Percentiles rank a stretch among this genome's conserved stretches.
phyloP scores from a whole-genome alignment of 106 monocot species.

The Dioscorea zingiberensis region DNA sequence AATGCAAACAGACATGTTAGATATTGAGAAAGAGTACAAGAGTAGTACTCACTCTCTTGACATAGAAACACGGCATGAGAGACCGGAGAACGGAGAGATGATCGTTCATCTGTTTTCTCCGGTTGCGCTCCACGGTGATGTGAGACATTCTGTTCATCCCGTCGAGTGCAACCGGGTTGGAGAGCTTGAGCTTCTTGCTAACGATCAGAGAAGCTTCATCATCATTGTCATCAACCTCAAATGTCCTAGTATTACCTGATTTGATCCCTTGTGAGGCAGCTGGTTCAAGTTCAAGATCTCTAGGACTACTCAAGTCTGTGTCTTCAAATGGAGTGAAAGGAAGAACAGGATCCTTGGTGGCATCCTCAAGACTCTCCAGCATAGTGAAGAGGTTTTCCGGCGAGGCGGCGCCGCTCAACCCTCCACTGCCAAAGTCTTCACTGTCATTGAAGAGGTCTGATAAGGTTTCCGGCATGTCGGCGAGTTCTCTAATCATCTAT shows the following conservation, averaged over 20 bases:
- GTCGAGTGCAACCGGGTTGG: not conserved
- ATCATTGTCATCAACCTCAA: conserved; percentile 20
- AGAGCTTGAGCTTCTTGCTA: conserved; percentile 47
- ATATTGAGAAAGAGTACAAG: too few relatives aligned
- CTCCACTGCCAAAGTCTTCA: conserved; percentile 14
- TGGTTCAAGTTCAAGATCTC: too few relatives aligned
- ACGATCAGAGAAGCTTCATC: not conserved
- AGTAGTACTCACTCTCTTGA: conserved; percentile 52
- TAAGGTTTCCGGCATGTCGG: conserved; percentile 13
- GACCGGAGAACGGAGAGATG: conserved; percentile 45
- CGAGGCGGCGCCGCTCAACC: conserved; percentile 20
- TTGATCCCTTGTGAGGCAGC: too few relatives aligned
- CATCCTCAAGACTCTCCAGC: conserved; percentile 41
- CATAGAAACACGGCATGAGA: conserved; percentile 91
- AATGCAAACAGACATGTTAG: too few relatives aligned
- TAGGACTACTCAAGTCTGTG: too few relatives aligned
- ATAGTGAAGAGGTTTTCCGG: conserved; percentile 71
- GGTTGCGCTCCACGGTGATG: conserved; percentile 86
- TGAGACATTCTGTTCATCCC: conserved; percentile 59
- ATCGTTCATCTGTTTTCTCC: conserved; percentile 95
- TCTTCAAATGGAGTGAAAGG: conserved; percentile 23
- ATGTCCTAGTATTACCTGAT: too few relatives aligned
- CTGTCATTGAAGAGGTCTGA: conserved; percentile 35
- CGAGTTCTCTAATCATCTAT: too few relatives aligned
- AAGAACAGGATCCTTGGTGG: not conserved